phyloP scores from a whole-genome alignment of 176 grass and related monocot species.

The Lolium multiflorum region DNA sequence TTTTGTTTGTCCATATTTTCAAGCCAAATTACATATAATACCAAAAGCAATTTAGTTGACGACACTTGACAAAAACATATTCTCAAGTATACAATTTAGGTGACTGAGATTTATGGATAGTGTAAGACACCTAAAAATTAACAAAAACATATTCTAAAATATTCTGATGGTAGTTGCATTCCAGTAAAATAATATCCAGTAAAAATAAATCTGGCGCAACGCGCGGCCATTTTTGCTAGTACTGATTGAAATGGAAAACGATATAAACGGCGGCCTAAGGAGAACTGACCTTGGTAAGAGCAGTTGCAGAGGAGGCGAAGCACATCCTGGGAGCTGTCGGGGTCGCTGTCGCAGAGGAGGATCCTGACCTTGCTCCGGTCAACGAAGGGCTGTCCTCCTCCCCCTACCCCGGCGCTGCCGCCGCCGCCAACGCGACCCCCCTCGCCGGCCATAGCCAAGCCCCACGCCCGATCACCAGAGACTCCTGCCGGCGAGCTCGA shows the following conservation, averaged over 20 bases:
- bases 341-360: slow-evolving; percentile 80
- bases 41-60: no score
- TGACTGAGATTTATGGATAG: no score
- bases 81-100: no score
- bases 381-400: slow-evolving; percentile 56
- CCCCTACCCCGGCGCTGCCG: neutral
- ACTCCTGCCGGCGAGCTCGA: neutral
- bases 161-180: no score
- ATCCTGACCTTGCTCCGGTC: slow-evolving; percentile 96
- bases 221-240: no score
- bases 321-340: slow-evolving; percentile 70
- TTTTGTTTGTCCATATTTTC: no score
- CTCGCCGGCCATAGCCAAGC: slow-evolving; percentile 49
- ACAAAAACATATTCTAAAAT: no score
- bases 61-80: no score
- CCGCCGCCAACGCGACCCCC: slow-evolving; percentile 36
- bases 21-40: no score
- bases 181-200: no score
- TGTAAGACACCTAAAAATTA: no score
- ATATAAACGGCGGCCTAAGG: neutral
- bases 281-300: slow-evolving; percentile 79
- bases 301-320: slow-evolving; percentile 86
- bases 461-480: neutral
- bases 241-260: neutral
- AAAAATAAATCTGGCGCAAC: no score